Base-by-base conservation (phyloP, 1,139 yeast genomes). In the Kurtzmaniella quercitrusa region DNA sequence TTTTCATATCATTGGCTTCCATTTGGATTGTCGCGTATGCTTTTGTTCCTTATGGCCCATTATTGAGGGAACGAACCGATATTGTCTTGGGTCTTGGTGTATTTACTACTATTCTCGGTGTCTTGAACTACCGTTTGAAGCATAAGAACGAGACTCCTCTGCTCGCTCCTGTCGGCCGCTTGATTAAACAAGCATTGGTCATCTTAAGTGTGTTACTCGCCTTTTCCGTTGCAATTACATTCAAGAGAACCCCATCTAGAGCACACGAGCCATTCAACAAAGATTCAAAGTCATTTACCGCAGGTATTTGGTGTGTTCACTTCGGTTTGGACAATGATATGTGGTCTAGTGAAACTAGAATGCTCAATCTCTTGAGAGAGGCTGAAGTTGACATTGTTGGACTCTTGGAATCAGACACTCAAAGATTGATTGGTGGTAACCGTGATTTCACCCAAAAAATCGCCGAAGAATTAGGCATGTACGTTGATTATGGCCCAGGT, bases 21-120 rank as follows among this genome's bases (percentile, higher is more conserved):
- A 95, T 93, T 40, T 93, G 98, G 98, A 82, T 86, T 42, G 98
- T 93, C 35, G 98, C 98, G 0, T 93, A 93, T 61, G 98, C 98
- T 0, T 93, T 93, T 66, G 98, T 93, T 41, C 98, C 98, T 14
- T 93, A 88, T 48, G 98, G 98, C 4, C 84, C 84, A 57, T 51
- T 86, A 21, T 71, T 93, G 45, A 79, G 98, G 57, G 98, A 93
- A 64, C 78, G 96, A 59, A 82, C 93, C 4, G 95, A 89, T 61
- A 61, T 86, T 36, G 78, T 93, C 2, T 62, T 88, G 40, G 73
- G 74, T 5, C 42, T 55, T 6, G 62, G 75, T 1, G 61, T 57
- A 35, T 51, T 68, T 3, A 76, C 85, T 45, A 79, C 84, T 38
- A 55, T 68, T 1, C 50, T 56, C 15, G 76, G 76, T 12, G 59